A percentile compares a stretch with the other conserved stretches of the same genome.
These are phyloP conservation scores for Macrophomina phaseolina DNA, from an alignment of 2,329 filamentous ascomycete genomes.

Conservation along the genomic window DNA sequence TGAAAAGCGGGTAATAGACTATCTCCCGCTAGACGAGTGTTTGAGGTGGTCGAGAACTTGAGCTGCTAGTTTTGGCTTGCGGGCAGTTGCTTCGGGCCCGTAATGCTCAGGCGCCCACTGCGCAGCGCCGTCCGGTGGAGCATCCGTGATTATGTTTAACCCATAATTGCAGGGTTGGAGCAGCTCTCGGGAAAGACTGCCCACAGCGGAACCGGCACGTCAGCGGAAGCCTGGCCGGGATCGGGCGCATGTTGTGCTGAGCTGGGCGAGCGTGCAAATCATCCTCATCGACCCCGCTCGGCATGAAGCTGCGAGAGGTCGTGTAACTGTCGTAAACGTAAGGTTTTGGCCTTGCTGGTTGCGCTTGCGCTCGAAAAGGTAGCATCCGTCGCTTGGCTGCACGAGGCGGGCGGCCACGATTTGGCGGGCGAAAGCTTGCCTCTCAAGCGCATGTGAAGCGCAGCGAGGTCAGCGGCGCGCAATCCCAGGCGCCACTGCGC, in stretches of 20 bases:
- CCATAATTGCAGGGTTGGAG: background rate
- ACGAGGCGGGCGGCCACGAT: background rate
- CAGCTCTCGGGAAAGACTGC: background rate
- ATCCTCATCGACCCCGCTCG: background rate
- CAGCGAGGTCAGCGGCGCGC: conserved; percentile 15
- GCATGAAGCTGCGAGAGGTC: background rate
- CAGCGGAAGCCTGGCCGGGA: background rate
- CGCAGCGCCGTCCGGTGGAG: background rate
- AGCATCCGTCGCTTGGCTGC: conserved; percentile 1
- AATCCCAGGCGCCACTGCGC: background rate
- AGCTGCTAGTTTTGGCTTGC: conserved; percentile 2
- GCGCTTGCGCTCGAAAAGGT: conserved; percentile 5
- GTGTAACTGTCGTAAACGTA: conserved; percentile 16
- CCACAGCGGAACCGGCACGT: background rate
- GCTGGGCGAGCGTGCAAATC: background rate
- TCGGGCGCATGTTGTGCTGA: conserved; percentile 5
- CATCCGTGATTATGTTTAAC: background rate
- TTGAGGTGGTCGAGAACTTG: background rate
- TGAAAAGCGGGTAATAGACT: conserved; percentile 10
- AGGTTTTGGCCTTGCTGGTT: conserved; percentile 7
- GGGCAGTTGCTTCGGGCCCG: background rate
- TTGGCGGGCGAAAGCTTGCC: background rate
- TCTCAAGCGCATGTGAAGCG: background rate
- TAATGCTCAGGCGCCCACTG: background rate
- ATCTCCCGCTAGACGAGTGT: background rate